Percentiles rank a stretch among this genome's conserved stretches.
Evolutionary conservation across 179 eudicot genomes (phyloP).

Genomic region (Patellifolia procumbens): DNA sequence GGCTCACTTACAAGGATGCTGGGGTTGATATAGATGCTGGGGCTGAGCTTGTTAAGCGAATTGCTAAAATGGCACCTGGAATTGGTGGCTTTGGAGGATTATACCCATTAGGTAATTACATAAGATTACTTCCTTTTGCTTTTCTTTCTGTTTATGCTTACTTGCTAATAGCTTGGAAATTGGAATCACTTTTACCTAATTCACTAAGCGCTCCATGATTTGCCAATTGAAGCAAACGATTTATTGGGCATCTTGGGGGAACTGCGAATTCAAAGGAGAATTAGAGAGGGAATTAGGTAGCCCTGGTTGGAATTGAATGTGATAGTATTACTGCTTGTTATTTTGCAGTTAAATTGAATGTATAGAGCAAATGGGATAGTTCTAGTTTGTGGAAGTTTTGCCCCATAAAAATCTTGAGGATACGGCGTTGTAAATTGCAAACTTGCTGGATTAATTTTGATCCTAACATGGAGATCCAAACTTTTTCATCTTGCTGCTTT

Average conservation of each 20-base stretch:
- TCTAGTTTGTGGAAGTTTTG: background rate
- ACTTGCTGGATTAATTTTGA: background rate
- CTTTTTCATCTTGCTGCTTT: background rate
- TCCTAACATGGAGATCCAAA: background rate
- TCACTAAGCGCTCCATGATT: background rate
- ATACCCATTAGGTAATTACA: conserved; percentile 62
- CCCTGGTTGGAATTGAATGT: too few relatives aligned
- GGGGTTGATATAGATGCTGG: conserved; percentile 98
- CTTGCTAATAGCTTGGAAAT: background rate
- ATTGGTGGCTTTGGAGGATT: conserved; percentile 96
- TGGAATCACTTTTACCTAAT: background rate
- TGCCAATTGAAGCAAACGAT: too few relatives aligned
- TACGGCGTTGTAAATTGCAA: too few relatives aligned
- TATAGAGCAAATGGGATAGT: background rate
- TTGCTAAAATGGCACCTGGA: conserved; percentile 87
- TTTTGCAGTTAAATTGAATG: background rate
- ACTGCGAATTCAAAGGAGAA: too few relatives aligned
- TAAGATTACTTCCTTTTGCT: background rate
- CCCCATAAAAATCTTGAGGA: too few relatives aligned
- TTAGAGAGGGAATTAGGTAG: too few relatives aligned
- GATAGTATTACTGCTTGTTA: too few relatives aligned
- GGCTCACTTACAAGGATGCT: conserved; percentile 80
- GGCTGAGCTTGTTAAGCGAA: conserved; percentile 80
- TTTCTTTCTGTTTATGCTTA: background rate
- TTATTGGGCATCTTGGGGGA: too few relatives aligned